Percentiles rank a stretch among this genome's conserved stretches.
These are phyloP conservation scores for Exobasidium rhododendri DNA, from an alignment of 1,284 basidiomycete genomes.

Conservation along the genomic window DNA sequence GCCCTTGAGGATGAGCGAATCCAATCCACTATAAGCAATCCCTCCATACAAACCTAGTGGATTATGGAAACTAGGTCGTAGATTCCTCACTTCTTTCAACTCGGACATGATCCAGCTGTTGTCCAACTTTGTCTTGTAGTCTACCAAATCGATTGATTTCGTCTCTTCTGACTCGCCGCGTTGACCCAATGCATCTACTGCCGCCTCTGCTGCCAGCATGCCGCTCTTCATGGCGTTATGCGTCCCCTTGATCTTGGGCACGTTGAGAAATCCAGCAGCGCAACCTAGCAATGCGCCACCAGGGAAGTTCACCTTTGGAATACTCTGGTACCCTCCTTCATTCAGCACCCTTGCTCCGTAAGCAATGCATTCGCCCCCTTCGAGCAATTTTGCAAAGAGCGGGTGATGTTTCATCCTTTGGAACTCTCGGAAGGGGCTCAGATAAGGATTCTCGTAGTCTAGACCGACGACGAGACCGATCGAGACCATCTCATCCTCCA, in stretches of 20 bases:
- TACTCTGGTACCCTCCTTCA: constrained; percentile 89
- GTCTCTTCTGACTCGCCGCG: constrained; percentile 45
- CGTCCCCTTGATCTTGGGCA: constrained; percentile 98
- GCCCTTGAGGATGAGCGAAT: constrained; percentile 80
- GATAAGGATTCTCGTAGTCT: constrained; percentile 90
- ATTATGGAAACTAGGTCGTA: constrained; percentile 87
- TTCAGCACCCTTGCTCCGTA: constrained; percentile 90
- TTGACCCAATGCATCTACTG: constrained; percentile 65
- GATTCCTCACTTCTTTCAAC: constrained; percentile 84
- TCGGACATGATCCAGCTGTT: constrained; percentile 85
- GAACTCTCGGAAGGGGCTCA: constrained; percentile 88
- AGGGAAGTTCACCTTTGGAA: constrained; percentile 88
- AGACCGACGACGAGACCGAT: constrained; percentile 88
- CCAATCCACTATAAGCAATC: constrained; percentile 82
- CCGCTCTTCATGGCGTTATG: constrained; percentile 99
- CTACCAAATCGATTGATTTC: constrained; percentile 66
- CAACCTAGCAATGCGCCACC: constrained; percentile 94
- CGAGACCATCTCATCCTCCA: constrained; percentile 86
- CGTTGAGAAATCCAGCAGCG: constrained; percentile 89
- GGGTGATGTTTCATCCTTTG: constrained; percentile 99
- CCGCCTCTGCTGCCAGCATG: constrained; percentile 90
- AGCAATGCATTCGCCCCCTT: constrained; percentile 73
- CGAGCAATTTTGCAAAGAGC: constrained; percentile 76
- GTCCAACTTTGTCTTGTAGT: constrained; percentile 72
- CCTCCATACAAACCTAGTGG: constrained; percentile 82